A percentile compares a stretch with the other conserved stretches of the same genome.
Evolutionary conservation across 176 grass and related monocot species (phyloP).

Genomic region (Oryza punctata): DNA sequence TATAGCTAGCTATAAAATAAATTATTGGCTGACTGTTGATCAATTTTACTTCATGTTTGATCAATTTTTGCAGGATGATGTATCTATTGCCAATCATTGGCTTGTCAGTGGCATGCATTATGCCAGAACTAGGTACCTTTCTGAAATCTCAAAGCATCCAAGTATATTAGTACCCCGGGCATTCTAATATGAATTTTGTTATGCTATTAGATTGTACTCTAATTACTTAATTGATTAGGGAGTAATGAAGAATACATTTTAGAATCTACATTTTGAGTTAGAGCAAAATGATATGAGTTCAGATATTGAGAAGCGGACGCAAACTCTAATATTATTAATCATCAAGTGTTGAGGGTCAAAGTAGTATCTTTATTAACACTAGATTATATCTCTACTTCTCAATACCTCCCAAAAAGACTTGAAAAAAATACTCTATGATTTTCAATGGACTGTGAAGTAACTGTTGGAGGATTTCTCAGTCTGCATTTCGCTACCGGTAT

Average conservation of each 20-base stretch:
- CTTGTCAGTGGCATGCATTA: slow-evolving; percentile 87
- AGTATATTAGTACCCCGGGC: neutral
- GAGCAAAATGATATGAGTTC: neutral
- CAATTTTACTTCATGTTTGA: slow-evolving; percentile 1
- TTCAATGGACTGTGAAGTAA: neutral
- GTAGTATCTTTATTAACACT: neutral
- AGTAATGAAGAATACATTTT: slow-evolving; percentile 5
- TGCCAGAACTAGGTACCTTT: slow-evolving; percentile 77
- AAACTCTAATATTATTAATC: neutral
- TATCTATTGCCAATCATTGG: slow-evolving; percentile 80
- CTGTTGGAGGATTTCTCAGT: neutral
- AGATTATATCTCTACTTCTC: neutral
- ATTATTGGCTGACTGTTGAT: neutral
- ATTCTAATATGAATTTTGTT: slow-evolving; percentile 1
- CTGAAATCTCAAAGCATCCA: neutral
- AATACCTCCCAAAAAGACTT: neutral
- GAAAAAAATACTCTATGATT: neutral
- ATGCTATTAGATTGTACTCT: neutral
- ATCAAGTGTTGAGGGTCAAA: neutral
- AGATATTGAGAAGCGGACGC: neutral
- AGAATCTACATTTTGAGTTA: neutral
- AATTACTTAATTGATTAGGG: slow-evolving; percentile 5
- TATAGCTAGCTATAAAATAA: neutral
- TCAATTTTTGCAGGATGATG: slow-evolving; percentile 63
- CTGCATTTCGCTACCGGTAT: neutral